Evolutionary conservation across 345 rosid genomes (phyloP).

Genomic region (Eutrema heterophyllum): DNA sequence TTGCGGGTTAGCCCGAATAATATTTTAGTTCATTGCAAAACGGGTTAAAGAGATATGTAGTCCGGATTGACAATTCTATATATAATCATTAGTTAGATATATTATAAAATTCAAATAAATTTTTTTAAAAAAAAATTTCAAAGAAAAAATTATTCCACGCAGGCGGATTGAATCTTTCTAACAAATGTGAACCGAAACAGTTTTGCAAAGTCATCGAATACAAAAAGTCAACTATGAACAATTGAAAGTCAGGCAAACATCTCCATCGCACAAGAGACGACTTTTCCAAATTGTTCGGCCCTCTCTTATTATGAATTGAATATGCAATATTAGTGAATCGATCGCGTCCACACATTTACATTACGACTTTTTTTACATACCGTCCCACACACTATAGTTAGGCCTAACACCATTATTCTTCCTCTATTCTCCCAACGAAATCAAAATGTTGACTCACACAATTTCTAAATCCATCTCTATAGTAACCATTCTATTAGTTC

Average conservation of each 20-base stretch:
- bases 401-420: neutral
- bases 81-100: too few relatives aligned
- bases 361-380: slow-evolving; percentile 15
- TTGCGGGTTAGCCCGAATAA: too few relatives aligned
- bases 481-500: slow-evolving; percentile 16
- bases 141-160: too few relatives aligned
- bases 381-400: slow-evolving; percentile 1
- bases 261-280: slow-evolving; percentile 15
- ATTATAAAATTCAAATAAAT: too few relatives aligned
- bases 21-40: too few relatives aligned
- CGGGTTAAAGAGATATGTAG: too few relatives aligned
- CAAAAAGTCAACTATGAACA: slow-evolving; percentile 12
- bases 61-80: too few relatives aligned
- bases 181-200: slow-evolving; percentile 12
- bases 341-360: slow-evolving; percentile 14
- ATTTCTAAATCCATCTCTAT: slow-evolving; percentile 16
- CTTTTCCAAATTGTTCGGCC: slow-evolving; percentile 10
- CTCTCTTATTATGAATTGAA: neutral
- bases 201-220: neutral
- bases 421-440: neutral
- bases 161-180: neutral
- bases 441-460: slow-evolving; percentile 17
- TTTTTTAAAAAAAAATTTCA: too few relatives aligned
- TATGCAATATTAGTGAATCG: slow-evolving; percentile 1
- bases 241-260: neutral